Evolutionary conservation across 805 yeast species (phyloP), one percentile per base, ranked within the genome.

Genomic region (Nakazawaea siamensis): DNA sequence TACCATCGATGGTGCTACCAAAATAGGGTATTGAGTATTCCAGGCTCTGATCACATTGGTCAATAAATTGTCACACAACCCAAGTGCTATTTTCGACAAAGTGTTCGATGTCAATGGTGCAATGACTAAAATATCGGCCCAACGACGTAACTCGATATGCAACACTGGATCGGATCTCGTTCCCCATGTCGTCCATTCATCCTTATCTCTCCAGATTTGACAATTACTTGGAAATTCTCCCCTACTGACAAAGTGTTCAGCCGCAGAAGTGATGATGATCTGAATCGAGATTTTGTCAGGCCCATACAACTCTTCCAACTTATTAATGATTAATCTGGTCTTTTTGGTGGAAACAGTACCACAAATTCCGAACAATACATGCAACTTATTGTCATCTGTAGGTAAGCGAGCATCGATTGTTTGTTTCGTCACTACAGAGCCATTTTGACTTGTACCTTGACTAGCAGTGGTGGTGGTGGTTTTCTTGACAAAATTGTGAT

Each of bases 51-150:
- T 62, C 26, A 73, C 79, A 47, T 70, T 72, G 9, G 79, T 73
- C 34, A 73, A 55, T 35, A 73, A 58, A 46, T 73, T 73, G 45
- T 73, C 80, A 47, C 79, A 73, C 25, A 73, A 53, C 1, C 80
- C 80, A 25, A 73, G 50, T 0, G 78, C 64, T 18, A 73, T 69
- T 46, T 73, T 73, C 16, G 76, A 62, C 16, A 73, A 52, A 0
- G 80, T 70, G 47, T 73, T 73, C 11, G 80, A 77, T 2, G 77
- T 68, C 39, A 72, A 55, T 2, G 79, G 79, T 37, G 76, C 73
- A 19, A 73, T 70, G 23, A 73, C 56, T 33, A 73, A 51, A 31
- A 73, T 64, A 54, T 73, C 77, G 0, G 80, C 78, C 80, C 80
- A 73, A 42, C 77, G 62, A 40, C 80, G 62, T 35, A 73, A 55